Percentiles rank a stretch among this genome's conserved stretches.
Evolutionary conservation across 2,329 filamentous ascomycete species (phyloP).

Genomic region (Colletotrichum tabaci): DNA sequence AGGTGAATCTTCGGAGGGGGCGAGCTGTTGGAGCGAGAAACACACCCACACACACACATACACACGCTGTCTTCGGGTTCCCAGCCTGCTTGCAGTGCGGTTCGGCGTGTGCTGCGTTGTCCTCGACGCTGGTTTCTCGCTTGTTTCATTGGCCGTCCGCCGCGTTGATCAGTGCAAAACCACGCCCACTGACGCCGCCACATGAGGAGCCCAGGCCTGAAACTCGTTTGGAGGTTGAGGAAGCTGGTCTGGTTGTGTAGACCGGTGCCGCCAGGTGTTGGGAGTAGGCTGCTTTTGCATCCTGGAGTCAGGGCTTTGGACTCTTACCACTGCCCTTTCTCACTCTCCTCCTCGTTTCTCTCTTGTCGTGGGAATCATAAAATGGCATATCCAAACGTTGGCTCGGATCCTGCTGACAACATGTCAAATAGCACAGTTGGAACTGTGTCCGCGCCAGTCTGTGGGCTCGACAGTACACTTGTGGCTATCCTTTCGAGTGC

Average conservation of each 20-base stretch:
- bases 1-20: conserved; percentile 1
- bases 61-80: neutral
- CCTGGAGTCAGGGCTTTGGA: conserved; percentile 16
- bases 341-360: neutral
- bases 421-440: neutral
- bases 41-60: too few relatives aligned
- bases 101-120: conserved; percentile 28
- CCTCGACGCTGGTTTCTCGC: conserved; percentile 16
- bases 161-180: conserved; percentile 26
- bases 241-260: conserved; percentile 1
- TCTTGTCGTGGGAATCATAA: neutral
- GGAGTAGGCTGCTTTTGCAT: neutral
- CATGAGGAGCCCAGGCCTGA: conserved; percentile 16
- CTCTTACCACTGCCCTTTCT: neutral
- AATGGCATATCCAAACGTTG: neutral
- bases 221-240: conserved; percentile 13
- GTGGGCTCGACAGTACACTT: neutral
- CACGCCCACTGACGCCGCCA: conserved; percentile 20
- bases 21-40: neutral
- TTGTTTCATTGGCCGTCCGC: conserved; percentile 34
- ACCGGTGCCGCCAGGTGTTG: neutral
- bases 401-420: conserved; percentile 22
- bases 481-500: conserved; percentile 1
- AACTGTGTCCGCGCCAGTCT: neutral
- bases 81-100: conserved; percentile 16